Percentiles rank a stretch among this genome's conserved stretches.
Conservation (phyloP, 2,329 filamentous ascomycete species). For the Microdochium nivale region DNA sequence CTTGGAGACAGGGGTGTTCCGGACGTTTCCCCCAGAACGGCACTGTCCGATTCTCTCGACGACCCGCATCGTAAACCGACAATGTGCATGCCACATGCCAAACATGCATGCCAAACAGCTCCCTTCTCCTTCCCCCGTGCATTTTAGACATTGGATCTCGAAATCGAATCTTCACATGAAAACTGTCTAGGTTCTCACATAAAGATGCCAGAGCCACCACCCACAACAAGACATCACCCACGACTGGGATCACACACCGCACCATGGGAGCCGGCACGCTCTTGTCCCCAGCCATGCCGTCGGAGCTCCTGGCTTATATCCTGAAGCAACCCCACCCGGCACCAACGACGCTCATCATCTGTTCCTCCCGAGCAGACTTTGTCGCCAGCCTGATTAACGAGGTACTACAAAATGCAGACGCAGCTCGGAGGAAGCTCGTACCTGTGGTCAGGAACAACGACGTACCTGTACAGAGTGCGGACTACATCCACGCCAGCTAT, state of each 20-base stretch:
- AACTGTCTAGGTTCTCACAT: neutral
- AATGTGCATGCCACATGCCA: too few species aligned
- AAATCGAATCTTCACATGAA: too few species aligned
- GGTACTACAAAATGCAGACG: conserved; percentile 16
- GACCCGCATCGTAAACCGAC: neutral
- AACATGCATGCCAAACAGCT: too few species aligned
- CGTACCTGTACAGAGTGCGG: neutral
- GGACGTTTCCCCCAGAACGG: neutral
- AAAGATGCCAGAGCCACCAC: neutral
- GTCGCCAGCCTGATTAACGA: conserved; percentile 47
- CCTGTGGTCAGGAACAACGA: neutral
- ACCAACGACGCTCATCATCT: conserved; percentile 63
- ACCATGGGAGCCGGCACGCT: conserved; percentile 19
- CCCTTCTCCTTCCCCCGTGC: too few species aligned
- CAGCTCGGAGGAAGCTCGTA: neutral
- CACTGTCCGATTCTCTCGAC: neutral
- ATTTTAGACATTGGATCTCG: neutral
- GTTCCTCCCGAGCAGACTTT: conserved; percentile 57
- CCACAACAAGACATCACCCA: neutral
- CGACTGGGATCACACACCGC: neutral
- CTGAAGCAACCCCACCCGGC: conserved; percentile 40
- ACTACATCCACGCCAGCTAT: conserved; percentile 16
- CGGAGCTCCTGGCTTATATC: conserved; percentile 57
- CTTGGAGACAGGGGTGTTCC: neutral
- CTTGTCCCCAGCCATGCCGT: conserved; percentile 43